Percentiles rank a stretch among this genome's conserved stretches.
These are phyloP conservation scores for Ophiostoma himal-ulmi DNA, from an alignment of 2,329 filamentous ascomycete genomes.

Conservation along the genomic window DNA sequence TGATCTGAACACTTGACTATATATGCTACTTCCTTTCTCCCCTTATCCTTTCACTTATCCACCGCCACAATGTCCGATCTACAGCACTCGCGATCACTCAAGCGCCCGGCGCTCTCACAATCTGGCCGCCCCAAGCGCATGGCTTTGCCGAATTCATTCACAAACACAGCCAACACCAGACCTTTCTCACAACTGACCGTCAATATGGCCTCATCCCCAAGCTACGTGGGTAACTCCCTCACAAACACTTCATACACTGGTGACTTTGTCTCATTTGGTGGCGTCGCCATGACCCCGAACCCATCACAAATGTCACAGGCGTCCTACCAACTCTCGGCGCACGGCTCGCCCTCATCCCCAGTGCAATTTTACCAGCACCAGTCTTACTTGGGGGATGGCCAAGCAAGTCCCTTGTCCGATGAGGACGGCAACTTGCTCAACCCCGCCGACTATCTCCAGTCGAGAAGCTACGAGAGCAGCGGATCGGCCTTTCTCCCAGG, in stretches of 20 bases:
- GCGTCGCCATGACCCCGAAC: not conserved
- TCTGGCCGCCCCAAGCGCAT: not conserved
- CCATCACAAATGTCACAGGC: not conserved
- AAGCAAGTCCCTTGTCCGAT: not conserved
- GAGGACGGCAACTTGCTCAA: not conserved
- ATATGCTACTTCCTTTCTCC: not conserved
- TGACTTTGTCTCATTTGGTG: not conserved
- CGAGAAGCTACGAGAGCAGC: not conserved
- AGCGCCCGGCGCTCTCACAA: not conserved
- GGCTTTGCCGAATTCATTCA: not conserved
- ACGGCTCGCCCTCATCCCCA: not conserved
- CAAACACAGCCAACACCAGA: not conserved
- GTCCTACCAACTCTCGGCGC: not conserved
- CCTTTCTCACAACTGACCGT: not conserved
- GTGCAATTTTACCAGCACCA: not conserved
- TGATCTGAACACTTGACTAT: not conserved
- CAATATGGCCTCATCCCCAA: not conserved
- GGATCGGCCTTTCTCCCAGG: not conserved
- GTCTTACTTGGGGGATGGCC: not conserved
- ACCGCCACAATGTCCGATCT: not conserved
- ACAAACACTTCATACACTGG: not conserved
- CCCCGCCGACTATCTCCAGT: not conserved
- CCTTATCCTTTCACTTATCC: not conserved
- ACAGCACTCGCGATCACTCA: constrained; percentile 1
- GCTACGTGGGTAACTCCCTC: not conserved